Conservation (phyloP, 2,329 filamentous ascomycete species). For the Tolypocladium amazonense region DNA sequence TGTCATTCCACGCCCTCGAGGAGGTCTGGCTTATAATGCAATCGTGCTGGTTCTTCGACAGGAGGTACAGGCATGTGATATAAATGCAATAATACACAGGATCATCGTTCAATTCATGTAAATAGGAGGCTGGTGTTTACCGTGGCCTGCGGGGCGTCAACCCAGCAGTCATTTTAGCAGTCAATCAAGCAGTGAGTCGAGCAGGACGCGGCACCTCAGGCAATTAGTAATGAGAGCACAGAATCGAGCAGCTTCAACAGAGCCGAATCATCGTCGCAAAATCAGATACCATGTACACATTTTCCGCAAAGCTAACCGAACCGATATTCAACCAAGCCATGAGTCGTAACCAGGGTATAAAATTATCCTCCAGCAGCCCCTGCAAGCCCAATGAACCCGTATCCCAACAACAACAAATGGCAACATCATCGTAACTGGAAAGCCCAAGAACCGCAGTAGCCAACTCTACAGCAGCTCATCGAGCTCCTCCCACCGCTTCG, state of each 20-base stretch:
- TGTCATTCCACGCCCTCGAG: too few species aligned
- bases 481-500: constrained; percentile 38
- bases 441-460: not conserved
- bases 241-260: not conserved
- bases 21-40: too few species aligned
- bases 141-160: too few species aligned
- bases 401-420: not conserved
- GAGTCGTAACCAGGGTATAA: not conserved
- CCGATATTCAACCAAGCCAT: not conserved
- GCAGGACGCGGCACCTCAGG: too few species aligned
- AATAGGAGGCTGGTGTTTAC: too few species aligned
- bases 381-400: not conserved
- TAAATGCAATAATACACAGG: too few species aligned
- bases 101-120: too few species aligned
- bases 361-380: not conserved
- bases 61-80: too few species aligned
- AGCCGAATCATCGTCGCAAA: not conserved
- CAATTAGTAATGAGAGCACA: too few species aligned
- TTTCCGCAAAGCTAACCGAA: not conserved
- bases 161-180: too few species aligned
- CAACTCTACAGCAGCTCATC: constrained; percentile 12
- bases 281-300: not conserved
- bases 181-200: too few species aligned
- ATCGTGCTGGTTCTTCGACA: too few species aligned
- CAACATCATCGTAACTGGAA: not conserved